Evolutionary conservation across 225 moss, liverwort and hornwort species (phyloP).

Genomic region (Physcomitrellopsis africana): DNA sequence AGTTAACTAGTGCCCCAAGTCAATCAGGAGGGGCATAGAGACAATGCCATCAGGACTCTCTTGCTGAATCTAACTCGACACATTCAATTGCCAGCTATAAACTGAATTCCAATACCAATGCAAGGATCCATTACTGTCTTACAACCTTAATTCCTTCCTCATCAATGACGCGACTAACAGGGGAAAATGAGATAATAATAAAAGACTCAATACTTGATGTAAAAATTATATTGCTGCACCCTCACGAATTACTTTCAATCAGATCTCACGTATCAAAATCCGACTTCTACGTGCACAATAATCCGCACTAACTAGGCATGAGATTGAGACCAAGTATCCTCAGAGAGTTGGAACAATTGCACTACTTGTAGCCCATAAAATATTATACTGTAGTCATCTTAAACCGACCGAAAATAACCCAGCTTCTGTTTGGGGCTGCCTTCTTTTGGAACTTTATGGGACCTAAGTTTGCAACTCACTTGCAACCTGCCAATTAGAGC

Average conservation of each 20-base stretch:
- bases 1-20: conserved; percentile 14
- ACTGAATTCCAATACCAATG: too few relatives aligned
- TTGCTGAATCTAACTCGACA: too few relatives aligned
- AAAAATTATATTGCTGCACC: conserved; percentile 10
- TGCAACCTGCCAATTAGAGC: conserved; percentile 15
- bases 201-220: conserved; percentile 2
- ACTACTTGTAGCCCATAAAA: too few relatives aligned
- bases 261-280: conserved; percentile 11
- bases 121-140: too few relatives aligned
- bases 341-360: too few relatives aligned
- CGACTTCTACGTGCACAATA: neutral
- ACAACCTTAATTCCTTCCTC: too few relatives aligned
- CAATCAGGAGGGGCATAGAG: neutral
- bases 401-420: conserved; percentile 9
- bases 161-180: too few relatives aligned
- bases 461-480: conserved; percentile 21
- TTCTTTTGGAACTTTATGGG: conserved; percentile 15
- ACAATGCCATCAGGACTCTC: too few relatives aligned
- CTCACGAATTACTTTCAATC: conserved; percentile 25
- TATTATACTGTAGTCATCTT: conserved; percentile 6
- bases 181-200: neutral
- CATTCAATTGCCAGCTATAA: too few relatives aligned
- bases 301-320: conserved; percentile 9
- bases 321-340: too few relatives aligned
- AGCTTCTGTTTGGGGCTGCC: conserved; percentile 31